Evolutionary conservation across 2,329 filamentous ascomycete genomes (phyloP), one percentile per base, ranked within the genome.

Genomic region (Lasiodiplodia theobromae): DNA sequence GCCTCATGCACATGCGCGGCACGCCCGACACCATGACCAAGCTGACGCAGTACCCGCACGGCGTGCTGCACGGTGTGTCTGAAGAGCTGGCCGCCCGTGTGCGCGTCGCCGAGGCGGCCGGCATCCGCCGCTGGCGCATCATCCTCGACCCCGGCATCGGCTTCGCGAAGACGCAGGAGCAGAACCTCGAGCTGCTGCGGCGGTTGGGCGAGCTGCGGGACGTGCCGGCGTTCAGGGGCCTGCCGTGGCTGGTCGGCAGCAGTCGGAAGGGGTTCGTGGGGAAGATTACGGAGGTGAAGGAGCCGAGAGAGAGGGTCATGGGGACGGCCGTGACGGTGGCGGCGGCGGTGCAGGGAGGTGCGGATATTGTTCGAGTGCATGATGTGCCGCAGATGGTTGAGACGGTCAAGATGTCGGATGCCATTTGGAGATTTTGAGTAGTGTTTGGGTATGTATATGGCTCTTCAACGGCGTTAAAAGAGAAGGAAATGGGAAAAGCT

Each of bases 1-100:
- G 89, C 71, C 85, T 97, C 64, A 97, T 96, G 93, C 94, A 97
- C 82, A 97, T 96, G 92, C 92, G 94, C 73, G 94, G 94, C 63
- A 92, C 89, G 3, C 93, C 94, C 0, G 86, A 87, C 63, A 97
- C 91, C 2, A 97, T 97, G 94, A 89, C 84, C 71, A 81, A 81
- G 34, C 80, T 92, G 6, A 88, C 88, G 54, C 79, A 86, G 58
- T 97, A 97, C 76, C 88, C 90, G 0, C 81, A 86, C 16, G 91
- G 90, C 2, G 79, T 97, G 28, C 82, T 95, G 23, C 77, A 84
- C 0, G 88, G 87, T 11, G 85, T 97, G 3, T 88, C 86, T 6
- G 73, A 77, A 1, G 94, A 97, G 80, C 87, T 97, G 5, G 82
- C 86, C 2, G 84, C 81, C 10, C 91, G 94, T 18, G 86, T 98